Evolutionary conservation across 805 yeast species (phyloP).

Genomic region (Sungouiella thailandica): DNA sequence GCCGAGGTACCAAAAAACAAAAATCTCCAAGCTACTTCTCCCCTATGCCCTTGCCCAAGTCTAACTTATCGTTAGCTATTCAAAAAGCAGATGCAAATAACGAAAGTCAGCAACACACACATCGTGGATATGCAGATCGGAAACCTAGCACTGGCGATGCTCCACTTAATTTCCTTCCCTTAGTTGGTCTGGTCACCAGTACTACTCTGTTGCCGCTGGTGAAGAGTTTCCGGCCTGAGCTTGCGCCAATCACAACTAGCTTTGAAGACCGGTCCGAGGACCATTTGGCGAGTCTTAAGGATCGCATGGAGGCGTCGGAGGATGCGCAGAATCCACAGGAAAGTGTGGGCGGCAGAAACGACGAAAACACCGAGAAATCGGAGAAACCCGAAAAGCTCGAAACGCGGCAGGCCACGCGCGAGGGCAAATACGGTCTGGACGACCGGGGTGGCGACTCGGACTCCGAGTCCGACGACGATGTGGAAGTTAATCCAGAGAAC

Average conservation of each 20-base stretch:
- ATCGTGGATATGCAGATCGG: conserved; percentile 6
- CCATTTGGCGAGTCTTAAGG: conserved; percentile 13
- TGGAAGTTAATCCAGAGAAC: conserved; percentile 17
- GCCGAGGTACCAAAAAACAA: no score
- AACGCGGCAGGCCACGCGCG: conserved; percentile 18
- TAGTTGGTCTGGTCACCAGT: conserved; percentile 12
- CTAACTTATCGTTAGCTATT: conserved; percentile 41
- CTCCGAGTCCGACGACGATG: conserved; percentile 16
- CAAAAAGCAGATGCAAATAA: conserved; percentile 34
- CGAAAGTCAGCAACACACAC: conserved; percentile 14
- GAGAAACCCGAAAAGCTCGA: conserved; percentile 15
- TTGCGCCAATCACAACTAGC: conserved; percentile 33
- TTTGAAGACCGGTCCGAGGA: conserved; percentile 20
- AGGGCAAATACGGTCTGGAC: conserved; percentile 22
- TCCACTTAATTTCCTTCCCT: conserved; percentile 10
- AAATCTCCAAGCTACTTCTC: no score
- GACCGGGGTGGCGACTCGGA: conserved; percentile 7
- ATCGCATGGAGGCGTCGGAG: conserved; percentile 14
- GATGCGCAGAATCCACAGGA: not conserved
- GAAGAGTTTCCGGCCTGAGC: conserved; percentile 31
- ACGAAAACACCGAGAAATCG: conserved; percentile 3
- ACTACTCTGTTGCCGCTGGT: conserved; percentile 29
- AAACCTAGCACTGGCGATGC: conserved; percentile 8
- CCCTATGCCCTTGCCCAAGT: conserved; percentile 27
- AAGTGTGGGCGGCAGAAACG: conserved; percentile 4